A percentile compares a stretch with the other conserved stretches of the same genome.
Conservation (phyloP, 805 yeast genomes). For the Zygoascus bituminiphila region DNA sequence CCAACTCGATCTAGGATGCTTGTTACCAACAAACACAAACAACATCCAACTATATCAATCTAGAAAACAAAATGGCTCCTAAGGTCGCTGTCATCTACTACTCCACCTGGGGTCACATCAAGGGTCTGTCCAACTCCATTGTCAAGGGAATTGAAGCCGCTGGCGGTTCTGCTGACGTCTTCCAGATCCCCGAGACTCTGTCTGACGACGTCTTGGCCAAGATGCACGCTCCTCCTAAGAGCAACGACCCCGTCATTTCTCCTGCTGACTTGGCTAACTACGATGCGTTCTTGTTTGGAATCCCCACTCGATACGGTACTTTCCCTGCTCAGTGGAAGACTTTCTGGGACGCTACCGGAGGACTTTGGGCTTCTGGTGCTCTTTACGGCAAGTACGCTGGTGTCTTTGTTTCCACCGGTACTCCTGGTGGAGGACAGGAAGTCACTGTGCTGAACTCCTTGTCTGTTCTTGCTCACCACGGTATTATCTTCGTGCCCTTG, state of each 20-base stretch:
- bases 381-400: slow-evolving; percentile 72
- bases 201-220: slow-evolving; percentile 45
- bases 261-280: slow-evolving; percentile 44
- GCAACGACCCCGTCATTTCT: slow-evolving; percentile 47
- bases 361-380: slow-evolving; percentile 64
- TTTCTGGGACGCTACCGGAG: slow-evolving; percentile 74
- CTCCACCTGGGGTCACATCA: slow-evolving; percentile 74
- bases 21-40: background rate
- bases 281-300: slow-evolving; percentile 70
- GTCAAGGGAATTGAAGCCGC: slow-evolving; percentile 54
- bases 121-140: slow-evolving; percentile 55
- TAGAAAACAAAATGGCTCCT: slow-evolving; percentile 53
- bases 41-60: background rate
- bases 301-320: slow-evolving; percentile 74
- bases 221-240: slow-evolving; percentile 48
- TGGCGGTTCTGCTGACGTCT: slow-evolving; percentile 67
- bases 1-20: too few species aligned
- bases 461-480: slow-evolving; percentile 63
- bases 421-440: slow-evolving; percentile 77
- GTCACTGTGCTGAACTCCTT: slow-evolving; percentile 50
- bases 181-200: slow-evolving; percentile 71
- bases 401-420: slow-evolving; percentile 61
- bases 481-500: slow-evolving; percentile 67
- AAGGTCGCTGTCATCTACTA: slow-evolving; percentile 30
- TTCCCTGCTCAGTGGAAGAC: slow-evolving; percentile 68